Base-by-base conservation (phyloP, 2,329 filamentous ascomycete species). In the Endothia cerciana region DNA sequence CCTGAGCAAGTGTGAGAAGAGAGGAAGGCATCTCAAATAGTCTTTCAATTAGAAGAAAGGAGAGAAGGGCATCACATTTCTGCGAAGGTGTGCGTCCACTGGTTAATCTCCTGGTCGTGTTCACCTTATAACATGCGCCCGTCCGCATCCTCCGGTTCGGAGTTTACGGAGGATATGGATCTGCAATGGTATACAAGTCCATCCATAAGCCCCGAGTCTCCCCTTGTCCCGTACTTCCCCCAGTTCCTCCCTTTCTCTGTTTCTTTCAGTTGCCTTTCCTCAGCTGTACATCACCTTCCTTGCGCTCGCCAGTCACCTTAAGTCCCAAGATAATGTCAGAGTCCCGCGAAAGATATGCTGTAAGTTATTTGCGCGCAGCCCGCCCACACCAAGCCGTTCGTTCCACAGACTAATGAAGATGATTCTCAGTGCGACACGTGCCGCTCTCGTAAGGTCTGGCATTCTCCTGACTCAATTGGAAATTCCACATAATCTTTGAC, bases 391-490 rank as follows among this genome's bases (percentile, higher is more conserved):
- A 22, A 6, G 17, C 17, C 19, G 2, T 17, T n/a, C 47, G 10
- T n/a, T 5, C 47, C 47, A 6, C 3, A 25, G 55, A 19, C n/a
- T 41, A 3, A 25, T 1, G 8, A 4, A 17, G 7, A 38, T n/a
- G 10, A 25, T 30, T 59, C 38, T 10, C 40, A 59, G 57, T 59
- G 57, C 40, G 57, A 59, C 15, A 28, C 40, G 4, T 59, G 57
- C 25, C 57, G 25, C 38, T 59, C 57, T 28, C 57, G 57, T 11
- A 59, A 59, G 57, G 57, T 59, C n/a, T 17, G n/a, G n/a, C 15
- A 6, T 11, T 11, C 36, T 15, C n/a, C 3, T 3, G 22, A 19
- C 10, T 13, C 22, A 19, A 8, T 41, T 1, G 8, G 22, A 5
- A 2, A 2, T 25, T 40, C 55, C 33, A 22, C n/a, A 40, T 8